Percentiles rank a stretch among this genome's conserved stretches.
Conservation (phyloP, 129 eudicot genomes). For the Flaveria trinervia region DNA sequence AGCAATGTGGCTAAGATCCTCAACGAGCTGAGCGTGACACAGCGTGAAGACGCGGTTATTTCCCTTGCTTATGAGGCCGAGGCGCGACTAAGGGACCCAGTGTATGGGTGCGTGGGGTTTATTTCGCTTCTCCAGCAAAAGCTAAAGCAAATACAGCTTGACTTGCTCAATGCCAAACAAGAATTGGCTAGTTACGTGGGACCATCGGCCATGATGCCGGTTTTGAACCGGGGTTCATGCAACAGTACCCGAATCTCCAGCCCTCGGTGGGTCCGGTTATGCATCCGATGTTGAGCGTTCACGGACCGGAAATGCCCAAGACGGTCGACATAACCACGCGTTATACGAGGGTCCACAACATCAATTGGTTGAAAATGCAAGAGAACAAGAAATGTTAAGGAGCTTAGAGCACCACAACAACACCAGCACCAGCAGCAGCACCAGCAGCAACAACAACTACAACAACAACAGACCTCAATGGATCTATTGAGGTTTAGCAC, state of each 20-base stretch:
- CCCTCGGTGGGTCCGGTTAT: slow-evolving; percentile 31
- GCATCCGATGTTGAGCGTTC: slow-evolving; percentile 45
- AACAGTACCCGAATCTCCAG: slow-evolving; percentile 33
- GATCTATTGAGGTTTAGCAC: slow-evolving; percentile 32
- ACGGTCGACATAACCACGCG: slow-evolving; percentile 13
- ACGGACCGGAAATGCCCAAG: slow-evolving; percentile 20
- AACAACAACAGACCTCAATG: not conserved
- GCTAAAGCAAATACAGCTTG: slow-evolving; percentile 64
- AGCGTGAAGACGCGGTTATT: slow-evolving; percentile 68
- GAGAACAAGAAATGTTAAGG: slow-evolving; percentile 35
- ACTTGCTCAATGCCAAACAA: slow-evolving; percentile 43
- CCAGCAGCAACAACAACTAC: not conserved
- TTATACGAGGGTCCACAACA: slow-evolving; percentile 25
- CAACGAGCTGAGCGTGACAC: slow-evolving; percentile 53
- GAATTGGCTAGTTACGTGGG: slow-evolving; percentile 56
- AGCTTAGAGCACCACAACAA: slow-evolving; percentile 23
- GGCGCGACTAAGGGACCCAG: slow-evolving; percentile 59
- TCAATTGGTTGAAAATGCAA: slow-evolving; percentile 42
- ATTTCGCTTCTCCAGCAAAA: slow-evolving; percentile 67
- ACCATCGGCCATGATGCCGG: slow-evolving; percentile 53
- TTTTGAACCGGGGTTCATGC: slow-evolving; percentile 41
- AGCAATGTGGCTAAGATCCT: slow-evolving; percentile 67
- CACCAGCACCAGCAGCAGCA: not conserved
- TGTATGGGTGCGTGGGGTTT: slow-evolving; percentile 77
- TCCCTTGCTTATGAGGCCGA: slow-evolving; percentile 69